These are phyloP conservation scores for Ammopiptanthus mongolicus DNA, from an alignment of 306 rosid species.

Conservation along the genomic window DNA sequence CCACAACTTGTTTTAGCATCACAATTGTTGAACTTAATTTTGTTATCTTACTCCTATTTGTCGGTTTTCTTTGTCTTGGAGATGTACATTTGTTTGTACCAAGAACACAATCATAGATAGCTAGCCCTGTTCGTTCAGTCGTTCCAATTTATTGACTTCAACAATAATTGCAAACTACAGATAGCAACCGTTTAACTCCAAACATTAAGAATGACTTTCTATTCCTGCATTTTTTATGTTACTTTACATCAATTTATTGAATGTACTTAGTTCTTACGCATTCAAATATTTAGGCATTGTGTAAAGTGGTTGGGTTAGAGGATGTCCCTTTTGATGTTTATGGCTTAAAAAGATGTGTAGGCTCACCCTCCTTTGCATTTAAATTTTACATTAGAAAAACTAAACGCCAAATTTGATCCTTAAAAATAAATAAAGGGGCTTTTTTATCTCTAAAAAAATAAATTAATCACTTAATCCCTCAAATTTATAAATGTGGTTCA, in stretches of 20 bases:
- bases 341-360: not conserved
- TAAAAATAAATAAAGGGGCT: too few relatives aligned
- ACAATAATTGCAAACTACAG: not conserved
- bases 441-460: too few relatives aligned
- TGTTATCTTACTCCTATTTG: slow-evolving; percentile 16
- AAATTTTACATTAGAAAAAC: not conserved
- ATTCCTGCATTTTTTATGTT: not conserved
- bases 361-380: not conserved
- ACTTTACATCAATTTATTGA: not conserved
- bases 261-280: not conserved
- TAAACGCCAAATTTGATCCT: too few relatives aligned
- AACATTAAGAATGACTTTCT: not conserved
- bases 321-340: not conserved
- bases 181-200: slow-evolving; percentile 14
- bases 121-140: not conserved
- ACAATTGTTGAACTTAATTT: slow-evolving; percentile 3
- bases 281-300: not conserved
- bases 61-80: slow-evolving; percentile 18
- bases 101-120: slow-evolving; percentile 10
- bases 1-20: slow-evolving; percentile 1
- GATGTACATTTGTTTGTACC: slow-evolving; percentile 23
- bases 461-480: too few relatives aligned
- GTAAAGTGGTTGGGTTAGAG: not conserved
- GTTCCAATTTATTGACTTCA: slow-evolving; percentile 8
- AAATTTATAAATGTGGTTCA: too few relatives aligned